Evolutionary conservation across 2,329 filamentous ascomycete genomes (phyloP).

Genomic region (Helotiales sp.): DNA sequence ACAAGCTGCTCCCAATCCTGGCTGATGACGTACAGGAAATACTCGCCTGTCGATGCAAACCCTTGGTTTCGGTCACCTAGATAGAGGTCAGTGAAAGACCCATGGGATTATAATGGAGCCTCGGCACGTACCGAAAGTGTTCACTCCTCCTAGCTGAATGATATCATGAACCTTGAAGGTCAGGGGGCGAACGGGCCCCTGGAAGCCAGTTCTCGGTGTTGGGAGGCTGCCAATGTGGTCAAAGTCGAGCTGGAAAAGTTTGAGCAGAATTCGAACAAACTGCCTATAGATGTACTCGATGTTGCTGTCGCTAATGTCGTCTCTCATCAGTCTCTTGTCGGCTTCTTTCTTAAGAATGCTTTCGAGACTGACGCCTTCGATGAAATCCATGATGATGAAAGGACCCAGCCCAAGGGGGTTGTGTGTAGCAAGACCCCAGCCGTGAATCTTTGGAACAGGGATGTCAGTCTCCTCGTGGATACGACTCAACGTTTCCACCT

Average conservation of each 20-base stretch:
- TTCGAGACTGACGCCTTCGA: conserved; percentile 24
- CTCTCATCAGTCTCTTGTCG: conserved; percentile 18
- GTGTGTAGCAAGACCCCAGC: conserved; percentile 22
- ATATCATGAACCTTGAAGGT: conserved; percentile 45
- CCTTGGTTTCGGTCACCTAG: conserved; percentile 25
- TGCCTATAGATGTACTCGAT: conserved; percentile 26
- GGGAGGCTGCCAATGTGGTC: conserved; percentile 25
- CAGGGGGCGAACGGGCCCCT: conserved; percentile 38
- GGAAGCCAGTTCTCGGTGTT: conserved; percentile 17
- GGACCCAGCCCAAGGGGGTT: conserved; percentile 22
- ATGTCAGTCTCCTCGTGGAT: conserved; percentile 15
- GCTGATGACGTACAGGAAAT: conserved; percentile 37
- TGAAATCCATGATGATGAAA: conserved; percentile 28
- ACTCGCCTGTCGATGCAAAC: conserved; percentile 26
- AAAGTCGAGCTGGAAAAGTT: conserved; percentile 29
- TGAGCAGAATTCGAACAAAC: conserved; percentile 22
- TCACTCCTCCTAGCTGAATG: conserved; percentile 42
- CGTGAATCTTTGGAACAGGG: conserved; percentile 17
- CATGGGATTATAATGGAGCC: neutral
- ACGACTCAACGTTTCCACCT: conserved; percentile 20
- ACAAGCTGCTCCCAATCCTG: conserved; percentile 46
- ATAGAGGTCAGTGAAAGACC: neutral
- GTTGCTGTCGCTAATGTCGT: conserved; percentile 25
- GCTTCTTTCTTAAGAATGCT: conserved; percentile 17
- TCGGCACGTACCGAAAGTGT: conserved; percentile 30